phyloP scores from a whole-genome alignment of 176 grass and related monocot genomes.

The Hsuehochloa calcarea region DNA sequence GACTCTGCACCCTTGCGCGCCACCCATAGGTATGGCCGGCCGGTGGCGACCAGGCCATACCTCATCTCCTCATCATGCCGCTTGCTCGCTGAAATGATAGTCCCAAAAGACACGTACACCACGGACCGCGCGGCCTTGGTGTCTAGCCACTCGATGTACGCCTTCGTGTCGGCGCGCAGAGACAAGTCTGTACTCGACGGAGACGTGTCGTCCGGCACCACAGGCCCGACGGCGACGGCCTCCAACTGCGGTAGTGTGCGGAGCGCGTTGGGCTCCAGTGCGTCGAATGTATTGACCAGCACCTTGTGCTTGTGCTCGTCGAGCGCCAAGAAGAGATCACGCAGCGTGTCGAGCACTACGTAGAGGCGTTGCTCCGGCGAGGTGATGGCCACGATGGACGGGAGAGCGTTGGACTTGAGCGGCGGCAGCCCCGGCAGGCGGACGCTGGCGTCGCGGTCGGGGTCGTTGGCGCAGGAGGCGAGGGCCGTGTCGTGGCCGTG shows the following conservation, averaged over 20 bases:
- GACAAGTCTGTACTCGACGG: neutral
- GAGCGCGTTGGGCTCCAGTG: constrained; percentile 31
- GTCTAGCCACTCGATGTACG: constrained; percentile 45
- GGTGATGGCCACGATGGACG: constrained; percentile 20
- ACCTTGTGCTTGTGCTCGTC: constrained; percentile 28
- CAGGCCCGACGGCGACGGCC: constrained; percentile 36
- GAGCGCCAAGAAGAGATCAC: neutral
- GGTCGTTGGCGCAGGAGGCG: neutral
- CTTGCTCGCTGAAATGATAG: constrained; percentile 11
- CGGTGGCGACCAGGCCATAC: constrained; percentile 18
- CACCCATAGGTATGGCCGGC: constrained; percentile 52
- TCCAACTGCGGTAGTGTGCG: neutral
- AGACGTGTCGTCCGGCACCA: neutral
- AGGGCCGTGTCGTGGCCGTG: constrained; percentile 39
- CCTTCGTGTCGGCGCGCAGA: neutral
- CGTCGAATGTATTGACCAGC: constrained; percentile 52
- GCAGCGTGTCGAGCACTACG: neutral
- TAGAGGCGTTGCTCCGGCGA: neutral
- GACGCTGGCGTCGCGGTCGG: neutral
- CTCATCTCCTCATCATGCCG: constrained; percentile 41
- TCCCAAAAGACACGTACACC: constrained; percentile 61
- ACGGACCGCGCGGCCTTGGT: constrained; percentile 37
- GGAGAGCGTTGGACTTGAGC: constrained; percentile 27
- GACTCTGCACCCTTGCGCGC: neutral
- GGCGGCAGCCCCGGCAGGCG: constrained; percentile 26